A percentile compares a stretch with the other conserved stretches of the same genome.
Conservation (phyloP, 768 basidiomycete species). For the Strobilomyces echinocephalus region DNA sequence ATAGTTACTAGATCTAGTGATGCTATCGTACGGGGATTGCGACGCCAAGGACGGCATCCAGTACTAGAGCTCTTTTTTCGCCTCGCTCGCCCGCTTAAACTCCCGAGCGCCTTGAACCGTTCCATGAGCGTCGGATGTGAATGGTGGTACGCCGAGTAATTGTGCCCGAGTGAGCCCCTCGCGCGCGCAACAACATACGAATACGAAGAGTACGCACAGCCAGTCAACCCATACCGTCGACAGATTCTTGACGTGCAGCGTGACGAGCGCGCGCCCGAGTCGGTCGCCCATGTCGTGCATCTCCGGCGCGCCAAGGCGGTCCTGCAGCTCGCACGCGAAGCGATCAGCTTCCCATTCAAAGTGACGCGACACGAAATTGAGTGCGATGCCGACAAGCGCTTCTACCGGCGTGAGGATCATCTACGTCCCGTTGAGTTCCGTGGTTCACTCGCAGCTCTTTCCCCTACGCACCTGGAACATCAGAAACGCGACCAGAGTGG, state of each 20-base stretch:
- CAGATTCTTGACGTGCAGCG: slow-evolving; percentile 88
- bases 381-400: slow-evolving; percentile 60
- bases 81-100: slow-evolving; percentile 37
- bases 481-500: slow-evolving; percentile 80
- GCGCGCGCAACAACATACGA: not conserved
- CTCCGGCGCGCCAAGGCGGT: slow-evolving; percentile 38
- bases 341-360: slow-evolving; percentile 94
- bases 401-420: slow-evolving; percentile 82
- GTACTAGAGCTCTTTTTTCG: slow-evolving; percentile 26
- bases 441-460: not conserved
- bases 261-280: slow-evolving; percentile 75
- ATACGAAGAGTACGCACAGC: slow-evolving; percentile 46
- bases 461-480: slow-evolving; percentile 64
- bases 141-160: slow-evolving; percentile 93
- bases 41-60: no score
- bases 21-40: not conserved
- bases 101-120: slow-evolving; percentile 75
- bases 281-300: slow-evolving; percentile 85
- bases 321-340: slow-evolving; percentile 74
- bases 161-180: slow-evolving; percentile 20
- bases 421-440: slow-evolving; percentile 24
- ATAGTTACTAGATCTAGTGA: not conserved
- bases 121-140: slow-evolving; percentile 94
- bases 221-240: slow-evolving; percentile 93
- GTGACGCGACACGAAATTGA: slow-evolving; percentile 79